Evolutionary conservation across 176 grass and related monocot species (phyloP), one percentile per base, ranked within the genome.

Genomic region (Paspalum vaginatum): DNA sequence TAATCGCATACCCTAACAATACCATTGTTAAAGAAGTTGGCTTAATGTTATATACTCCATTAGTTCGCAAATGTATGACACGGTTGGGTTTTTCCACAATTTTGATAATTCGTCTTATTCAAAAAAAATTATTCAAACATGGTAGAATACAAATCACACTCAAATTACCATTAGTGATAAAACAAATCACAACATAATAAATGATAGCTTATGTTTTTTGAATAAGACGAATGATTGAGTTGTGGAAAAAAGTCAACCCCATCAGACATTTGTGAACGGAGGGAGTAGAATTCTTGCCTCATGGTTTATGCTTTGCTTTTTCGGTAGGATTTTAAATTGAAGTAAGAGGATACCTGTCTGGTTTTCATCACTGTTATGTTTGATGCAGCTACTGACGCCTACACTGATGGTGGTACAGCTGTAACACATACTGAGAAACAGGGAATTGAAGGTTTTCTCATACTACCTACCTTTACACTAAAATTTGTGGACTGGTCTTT

Each of bases 371-470:
- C 17, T 79, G 4, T 50, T 55, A 26, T 41, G 39, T 79, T 67
- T 79, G n/a, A 16, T 11, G 20, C 47, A 79, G 77, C 22, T 11
- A 24, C 20, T 21, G 8, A 14, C 8, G 32, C 18, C 27, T 6
- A 65, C 21, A 21, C 13, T 17, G 13, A 37, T 67, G 20, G 47
- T 67, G 62, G 15, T 53, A 53, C 70, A 1, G 0, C 70, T 38
- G 48, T 52, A 64, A 27, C 15, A 21, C 27, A 20, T 11, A 52
- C 37, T 79, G 37, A 17, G 24, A 52, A 55, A 68, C 37, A 55
- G 77, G 9, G 13, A 48, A 55, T 49, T 55, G 51, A 68, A 79
- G 77, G 77, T 79, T 66, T 7, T 38, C n/a, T 25, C 12, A n/a
- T 65, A 16, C n/a, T 40, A 72, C 9, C 16, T 13, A 5, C 53